Evolutionary conservation across 2,329 filamentous ascomycete species (phyloP).

Genomic region (Penicillium sp.): DNA sequence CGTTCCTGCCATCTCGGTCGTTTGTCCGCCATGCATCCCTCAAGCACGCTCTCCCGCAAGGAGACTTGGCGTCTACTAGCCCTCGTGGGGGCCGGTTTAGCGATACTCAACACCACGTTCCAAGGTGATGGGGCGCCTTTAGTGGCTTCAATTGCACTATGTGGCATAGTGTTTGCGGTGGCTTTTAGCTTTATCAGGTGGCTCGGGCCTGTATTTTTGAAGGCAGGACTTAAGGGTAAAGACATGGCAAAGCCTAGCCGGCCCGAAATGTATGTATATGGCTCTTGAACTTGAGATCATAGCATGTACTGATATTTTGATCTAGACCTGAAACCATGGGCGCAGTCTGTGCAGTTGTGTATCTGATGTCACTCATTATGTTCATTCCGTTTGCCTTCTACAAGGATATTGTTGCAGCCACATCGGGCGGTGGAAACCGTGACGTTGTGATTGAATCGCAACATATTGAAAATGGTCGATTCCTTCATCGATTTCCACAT

Average conservation of each 20-base stretch:
- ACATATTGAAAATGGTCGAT: constrained; percentile 75
- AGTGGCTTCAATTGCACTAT: constrained; percentile 83
- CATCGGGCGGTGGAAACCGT: constrained; percentile 87
- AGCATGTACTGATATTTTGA: constrained; percentile 9
- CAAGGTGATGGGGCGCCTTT: constrained; percentile 84
- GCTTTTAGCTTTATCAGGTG: constrained; percentile 87
- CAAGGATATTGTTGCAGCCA: constrained; percentile 94
- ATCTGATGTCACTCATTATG: constrained; percentile 80
- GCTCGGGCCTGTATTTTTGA: constrained; percentile 87
- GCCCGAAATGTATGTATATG: constrained; percentile 65
- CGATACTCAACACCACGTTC: constrained; percentile 75
- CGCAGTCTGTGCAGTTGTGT: constrained; percentile 86
- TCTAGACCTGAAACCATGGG: constrained; percentile 89
- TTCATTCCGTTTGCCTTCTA: constrained; percentile 98
- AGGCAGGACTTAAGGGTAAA: constrained; percentile 81
- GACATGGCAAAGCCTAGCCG: constrained; percentile 79
- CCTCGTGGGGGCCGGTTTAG: constrained; percentile 67
- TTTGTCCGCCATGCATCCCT: constrained; percentile 33
- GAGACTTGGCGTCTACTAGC: constrained; percentile 61
- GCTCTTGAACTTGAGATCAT: neutral
- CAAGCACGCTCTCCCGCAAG: constrained; percentile 48
- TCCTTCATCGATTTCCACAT: constrained; percentile 89
- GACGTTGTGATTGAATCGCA: constrained; percentile 76
- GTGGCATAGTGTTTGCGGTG: constrained; percentile 76
- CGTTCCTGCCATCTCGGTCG: neutral